A percentile compares a stretch with the other conserved stretches of the same genome.
These are phyloP conservation scores for Zasmidium cellare DNA, from an alignment of 2,329 filamentous ascomycete genomes.

Conservation along the genomic window DNA sequence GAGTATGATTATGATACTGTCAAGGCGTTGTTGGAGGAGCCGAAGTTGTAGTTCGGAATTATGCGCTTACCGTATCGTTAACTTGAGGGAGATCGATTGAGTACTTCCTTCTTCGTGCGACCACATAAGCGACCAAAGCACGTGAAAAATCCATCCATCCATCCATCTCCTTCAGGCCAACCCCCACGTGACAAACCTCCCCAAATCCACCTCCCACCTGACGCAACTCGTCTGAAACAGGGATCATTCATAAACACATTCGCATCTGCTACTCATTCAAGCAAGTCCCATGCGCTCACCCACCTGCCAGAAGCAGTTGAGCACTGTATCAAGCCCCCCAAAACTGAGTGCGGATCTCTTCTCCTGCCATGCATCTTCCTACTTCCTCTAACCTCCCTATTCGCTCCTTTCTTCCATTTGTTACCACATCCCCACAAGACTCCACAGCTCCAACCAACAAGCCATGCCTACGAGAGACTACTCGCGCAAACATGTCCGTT, in stretches of 20 bases:
- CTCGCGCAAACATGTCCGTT: constrained; percentile 23
- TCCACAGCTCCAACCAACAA: neutral
- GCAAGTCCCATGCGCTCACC: neutral
- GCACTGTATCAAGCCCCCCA: neutral
- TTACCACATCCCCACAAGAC: neutral
- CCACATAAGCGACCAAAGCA: too few relatives aligned
- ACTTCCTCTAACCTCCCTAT: neutral
- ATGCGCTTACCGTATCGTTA: too few relatives aligned
- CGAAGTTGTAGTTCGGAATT: neutral
- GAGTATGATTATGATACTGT: constrained; percentile 67
- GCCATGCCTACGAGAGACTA: constrained; percentile 5
- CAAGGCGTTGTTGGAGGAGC: constrained; percentile 38
- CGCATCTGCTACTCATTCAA: constrained; percentile 5
- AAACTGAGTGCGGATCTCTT: neutral
- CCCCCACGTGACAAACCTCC: neutral
- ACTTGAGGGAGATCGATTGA: too few relatives aligned
- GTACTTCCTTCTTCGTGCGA: too few relatives aligned
- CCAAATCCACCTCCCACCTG: constrained; percentile 4
- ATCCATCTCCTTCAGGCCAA: neutral
- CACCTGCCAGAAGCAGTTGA: neutral
- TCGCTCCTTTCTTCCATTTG: neutral
- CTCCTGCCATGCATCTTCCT: constrained; percentile 1
- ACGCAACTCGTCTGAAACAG: neutral
- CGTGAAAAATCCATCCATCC: neutral
- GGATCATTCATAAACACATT: constrained; percentile 13